These are phyloP conservation scores for Ceratopteris richardii DNA, from an alignment of 75 land plant genomes.

Conservation along the genomic window DNA sequence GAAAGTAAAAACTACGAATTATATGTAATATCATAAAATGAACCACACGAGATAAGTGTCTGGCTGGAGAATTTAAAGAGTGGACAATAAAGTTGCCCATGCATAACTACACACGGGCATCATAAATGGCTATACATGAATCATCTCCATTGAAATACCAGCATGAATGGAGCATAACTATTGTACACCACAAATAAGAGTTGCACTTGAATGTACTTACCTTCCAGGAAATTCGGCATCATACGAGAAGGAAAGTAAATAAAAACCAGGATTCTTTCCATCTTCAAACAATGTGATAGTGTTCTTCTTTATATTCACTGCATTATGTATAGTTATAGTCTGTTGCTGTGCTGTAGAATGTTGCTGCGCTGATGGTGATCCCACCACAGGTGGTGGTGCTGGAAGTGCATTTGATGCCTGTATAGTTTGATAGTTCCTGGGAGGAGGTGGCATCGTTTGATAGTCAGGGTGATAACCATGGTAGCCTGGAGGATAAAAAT, in stretches of 20 bases:
- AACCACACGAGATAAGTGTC: too few species aligned
- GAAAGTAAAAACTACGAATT: too few species aligned
- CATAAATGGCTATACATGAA: too few species aligned
- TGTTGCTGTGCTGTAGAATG: neutral
- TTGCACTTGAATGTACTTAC: too few species aligned
- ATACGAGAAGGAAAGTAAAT: slow-evolving; percentile 11
- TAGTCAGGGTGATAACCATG: neutral
- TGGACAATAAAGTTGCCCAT: too few species aligned
- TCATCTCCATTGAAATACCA: too few species aligned
- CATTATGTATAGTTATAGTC: slow-evolving; percentile 4
- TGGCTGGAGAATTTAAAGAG: too few species aligned
- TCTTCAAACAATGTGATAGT: slow-evolving; percentile 10
- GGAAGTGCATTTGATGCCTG: neutral
- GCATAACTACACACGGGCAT: too few species aligned
- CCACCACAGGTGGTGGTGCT: neutral
- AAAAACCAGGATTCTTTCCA: slow-evolving; percentile 10
- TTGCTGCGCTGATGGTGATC: neutral
- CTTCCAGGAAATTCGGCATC: slow-evolving; percentile 13
- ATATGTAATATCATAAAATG: neutral
- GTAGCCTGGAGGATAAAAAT: neutral
- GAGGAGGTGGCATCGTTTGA: neutral
- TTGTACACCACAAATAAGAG: too few species aligned
- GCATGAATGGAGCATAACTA: too few species aligned
- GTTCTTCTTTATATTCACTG: slow-evolving; percentile 12
- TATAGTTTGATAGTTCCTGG: neutral